Evolutionary conservation across 1,139 yeast genomes (phyloP), one percentile per base, ranked within the genome.

Genomic region (Hyphopichia pseudoburtonii): DNA sequence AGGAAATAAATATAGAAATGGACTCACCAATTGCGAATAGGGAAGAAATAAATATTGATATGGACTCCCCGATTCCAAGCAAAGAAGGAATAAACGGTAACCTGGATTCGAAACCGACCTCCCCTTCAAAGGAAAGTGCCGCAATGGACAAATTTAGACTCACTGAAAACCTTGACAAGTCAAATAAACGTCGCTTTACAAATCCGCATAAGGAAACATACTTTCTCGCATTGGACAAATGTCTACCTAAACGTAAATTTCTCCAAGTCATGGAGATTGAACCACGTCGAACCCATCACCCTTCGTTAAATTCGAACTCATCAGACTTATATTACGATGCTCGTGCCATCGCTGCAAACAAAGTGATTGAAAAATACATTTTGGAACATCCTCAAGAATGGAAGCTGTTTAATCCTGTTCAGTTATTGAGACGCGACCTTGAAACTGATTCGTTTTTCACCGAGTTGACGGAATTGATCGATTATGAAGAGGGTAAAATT

Each of bases 211-310:
- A 17, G 17, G 48, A 38, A n/a, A 85, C 95, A 0, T 48, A 62
- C 2, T 90, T 92, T 52, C 57, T 87, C 19, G 95, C 97, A 0
- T 68, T 92, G 16, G 97, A 90, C 56, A 92, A 92, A 54, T 87
- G 95, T 48, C 62, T 84, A 1, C 87, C 87, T 0, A 61, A 68
- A 12, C 65, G 94, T 12, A 52, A 65, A 23, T 86, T 71, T 51
- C 47, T 87, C 5, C 77, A 77, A 41, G 45, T 68, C 3, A 16
- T 70, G 10, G 53, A 64, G 0, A 52, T 80, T n/a, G 40, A 47
- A 8, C 17, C 66, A 56, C 26, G 47, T 51, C 27, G 61, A 54
- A 0, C 50, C 40, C 17, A 45, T 41, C 47, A 54, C 46, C 23
- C 67, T 43, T 43, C 65, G 47, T 9, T 43, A 45, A 2, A 45